Evolutionary conservation across 2,329 filamentous ascomycete species (phyloP).

Genomic region (Periglandula ipomoeae): DNA sequence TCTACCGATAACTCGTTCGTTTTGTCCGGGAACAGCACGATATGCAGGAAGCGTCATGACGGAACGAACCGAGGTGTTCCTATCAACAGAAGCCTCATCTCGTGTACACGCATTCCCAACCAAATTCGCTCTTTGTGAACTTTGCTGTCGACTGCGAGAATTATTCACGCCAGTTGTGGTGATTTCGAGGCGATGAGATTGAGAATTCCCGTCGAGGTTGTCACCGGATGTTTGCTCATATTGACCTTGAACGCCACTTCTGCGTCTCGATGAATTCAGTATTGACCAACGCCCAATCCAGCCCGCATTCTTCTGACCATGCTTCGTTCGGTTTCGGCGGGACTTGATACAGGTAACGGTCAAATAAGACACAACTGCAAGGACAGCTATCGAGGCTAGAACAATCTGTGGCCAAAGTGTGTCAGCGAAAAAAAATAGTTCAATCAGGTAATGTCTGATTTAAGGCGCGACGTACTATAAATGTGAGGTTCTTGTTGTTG

Average conservation of each 20-base stretch:
- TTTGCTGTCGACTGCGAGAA: conserved; percentile 6
- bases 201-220: conserved; percentile 15
- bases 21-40: conserved; percentile 59
- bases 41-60: conserved; percentile 91
- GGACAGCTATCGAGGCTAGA: not conserved
- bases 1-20: conserved; percentile 74
- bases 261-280: conserved; percentile 9
- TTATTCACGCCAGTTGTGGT: conserved; percentile 7
- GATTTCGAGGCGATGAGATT: conserved; percentile 18
- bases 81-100: conserved; percentile 48
- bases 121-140: not conserved
- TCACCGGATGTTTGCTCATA: conserved; percentile 24
- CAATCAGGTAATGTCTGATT: not conserved
- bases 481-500: conserved; percentile 5
- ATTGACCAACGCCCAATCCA: not conserved
- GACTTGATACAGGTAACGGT: not conserved
- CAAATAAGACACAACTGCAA: conserved; percentile 1
- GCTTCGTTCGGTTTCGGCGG: not conserved
- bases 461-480: conserved; percentile 9
- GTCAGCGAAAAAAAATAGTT: not conserved
- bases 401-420: conserved; percentile 1
- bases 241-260: conserved; percentile 10
- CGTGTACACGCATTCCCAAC: conserved; percentile 19
- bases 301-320: not conserved
- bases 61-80: conserved; percentile 81